Base-by-base conservation (phyloP, 2,329 filamentous ascomycete species). In the Microdochium trichocladiopsis region DNA sequence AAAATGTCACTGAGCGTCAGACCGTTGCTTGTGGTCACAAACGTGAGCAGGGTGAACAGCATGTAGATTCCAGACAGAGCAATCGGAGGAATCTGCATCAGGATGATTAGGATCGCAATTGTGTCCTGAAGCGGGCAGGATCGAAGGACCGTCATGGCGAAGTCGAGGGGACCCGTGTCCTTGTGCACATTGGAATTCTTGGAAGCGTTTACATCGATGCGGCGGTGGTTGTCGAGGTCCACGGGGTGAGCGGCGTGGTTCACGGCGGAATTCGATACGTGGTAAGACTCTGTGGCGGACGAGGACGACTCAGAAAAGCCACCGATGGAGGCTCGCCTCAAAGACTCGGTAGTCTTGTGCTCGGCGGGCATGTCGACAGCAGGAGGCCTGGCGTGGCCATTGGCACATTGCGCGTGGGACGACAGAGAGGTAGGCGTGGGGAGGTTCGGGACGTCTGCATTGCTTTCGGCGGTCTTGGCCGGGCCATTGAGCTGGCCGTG, bases 51-150 rank as follows among this genome's bases (percentile, higher is more conserved):
- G 60, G 93, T 91, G 72, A 96, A 97, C 59, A 96, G 81, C 66
- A 91, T 86, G 70, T 96, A 95, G 63, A 96, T 90, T 68, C 90
- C 78, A 57, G 91, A 93, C 63, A 96, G 80, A 53, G 93, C 85
- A 63, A 93, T 86, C 22, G 92, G 90, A 25, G 93, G 92, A 10
- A 96, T 83, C 67, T 95, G 92, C 71, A 96, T 88, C 60, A 97
- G 82, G 62, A 96, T 88, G 71, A 96, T 96, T 68, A 97, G 84
- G 64, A 97, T 96, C 66, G 93, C 91, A 71, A 96, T 90, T 55
- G 93, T 96, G 73, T 97, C 93, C 73, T 90, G 88, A 65, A 96
- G 84, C 51, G 93, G 93, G 63, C 92, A 93, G 50, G 91, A 90
- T 63, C 84, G 85, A 67, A 97, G 82, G 62, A 97, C 93, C 52